A percentile compares a stretch with the other conserved stretches of the same genome.
Evolutionary conservation across 208 protist species (phyloP).

Genomic region (Endotrypanum monterogeii): DNA sequence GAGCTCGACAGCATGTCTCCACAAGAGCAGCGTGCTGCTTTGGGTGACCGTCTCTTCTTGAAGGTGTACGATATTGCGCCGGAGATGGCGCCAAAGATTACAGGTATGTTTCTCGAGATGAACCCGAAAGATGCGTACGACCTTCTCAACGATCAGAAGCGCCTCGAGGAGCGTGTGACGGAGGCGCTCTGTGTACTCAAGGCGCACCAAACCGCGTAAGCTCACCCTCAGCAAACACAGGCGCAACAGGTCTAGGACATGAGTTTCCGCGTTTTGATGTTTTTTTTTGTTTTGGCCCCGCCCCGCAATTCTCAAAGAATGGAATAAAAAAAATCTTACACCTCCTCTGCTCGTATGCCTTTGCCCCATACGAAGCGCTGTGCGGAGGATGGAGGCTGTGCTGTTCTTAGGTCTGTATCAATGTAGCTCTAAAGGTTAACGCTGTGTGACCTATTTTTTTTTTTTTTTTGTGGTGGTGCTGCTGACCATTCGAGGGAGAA

Average conservation of each 20-base stretch:
- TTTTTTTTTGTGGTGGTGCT: background rate
- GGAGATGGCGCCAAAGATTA: slow-evolving; percentile 87
- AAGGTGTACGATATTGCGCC: slow-evolving; percentile 87
- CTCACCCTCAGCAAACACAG: background rate
- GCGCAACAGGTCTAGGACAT: background rate
- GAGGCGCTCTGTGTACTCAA: slow-evolving; percentile 84
- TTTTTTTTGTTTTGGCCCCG: background rate
- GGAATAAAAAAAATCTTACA: background rate
- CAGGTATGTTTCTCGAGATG: slow-evolving; percentile 91
- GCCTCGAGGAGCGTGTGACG: slow-evolving; percentile 70
- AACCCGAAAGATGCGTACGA: slow-evolving; percentile 67
- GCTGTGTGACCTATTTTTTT: too few relatives aligned
- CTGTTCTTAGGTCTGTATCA: background rate
- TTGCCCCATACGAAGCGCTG: background rate
- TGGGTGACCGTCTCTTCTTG: slow-evolving; percentile 89
- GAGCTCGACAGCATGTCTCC: slow-evolving; percentile 82
- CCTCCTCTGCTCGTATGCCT: background rate
- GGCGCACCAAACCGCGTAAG: slow-evolving; percentile 47
- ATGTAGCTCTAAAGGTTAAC: background rate
- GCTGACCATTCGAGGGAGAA: background rate
- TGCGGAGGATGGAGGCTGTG: background rate
- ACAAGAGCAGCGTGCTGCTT: slow-evolving; percentile 89
- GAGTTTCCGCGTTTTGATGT: background rate
- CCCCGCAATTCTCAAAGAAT: background rate
- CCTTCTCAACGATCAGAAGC: slow-evolving; percentile 69